These are phyloP conservation scores for Ascoidea rubescens DNA, from an alignment of 805 yeast species.

Conservation along the genomic window DNA sequence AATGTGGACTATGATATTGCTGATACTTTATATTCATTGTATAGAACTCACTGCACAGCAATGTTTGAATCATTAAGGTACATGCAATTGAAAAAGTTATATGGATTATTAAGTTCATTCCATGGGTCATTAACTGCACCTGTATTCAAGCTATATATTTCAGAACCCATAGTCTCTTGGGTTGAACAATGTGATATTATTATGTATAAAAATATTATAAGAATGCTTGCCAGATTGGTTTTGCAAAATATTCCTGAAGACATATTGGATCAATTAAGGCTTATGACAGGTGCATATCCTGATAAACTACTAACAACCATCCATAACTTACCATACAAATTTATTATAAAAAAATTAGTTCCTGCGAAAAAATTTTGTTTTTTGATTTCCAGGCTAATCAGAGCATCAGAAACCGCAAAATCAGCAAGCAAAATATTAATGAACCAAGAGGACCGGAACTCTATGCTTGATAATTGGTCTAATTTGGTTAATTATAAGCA, in stretches of 20 bases:
- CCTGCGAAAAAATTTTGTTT: constrained; percentile 40
- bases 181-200: constrained; percentile 49
- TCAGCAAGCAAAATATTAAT: constrained; percentile 33
- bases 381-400: constrained; percentile 38
- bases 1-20: constrained; percentile 42
- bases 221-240: constrained; percentile 47
- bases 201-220: constrained; percentile 41
- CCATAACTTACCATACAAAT: constrained; percentile 33
- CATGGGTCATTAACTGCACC: constrained; percentile 45
- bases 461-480: constrained; percentile 48
- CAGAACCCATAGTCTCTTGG: constrained; percentile 43
- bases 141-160: constrained; percentile 38
- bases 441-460: constrained; percentile 25
- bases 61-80: constrained; percentile 53
- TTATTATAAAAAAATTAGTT: constrained; percentile 36
- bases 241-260: constrained; percentile 44
- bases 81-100: constrained; percentile 50
- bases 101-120: constrained; percentile 38
- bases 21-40: constrained; percentile 46
- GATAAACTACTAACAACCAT: constrained; percentile 26
- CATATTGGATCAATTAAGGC: constrained; percentile 38
- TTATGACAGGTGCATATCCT: constrained; percentile 35
- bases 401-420: constrained; percentile 38
- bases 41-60: constrained; percentile 48
- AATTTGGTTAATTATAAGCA: constrained; percentile 30